A percentile compares a stretch with the other conserved stretches of the same genome.
Conservation (phyloP, 2,329 filamentous ascomycete species). For the Phaeomoniella chlamydospora region DNA sequence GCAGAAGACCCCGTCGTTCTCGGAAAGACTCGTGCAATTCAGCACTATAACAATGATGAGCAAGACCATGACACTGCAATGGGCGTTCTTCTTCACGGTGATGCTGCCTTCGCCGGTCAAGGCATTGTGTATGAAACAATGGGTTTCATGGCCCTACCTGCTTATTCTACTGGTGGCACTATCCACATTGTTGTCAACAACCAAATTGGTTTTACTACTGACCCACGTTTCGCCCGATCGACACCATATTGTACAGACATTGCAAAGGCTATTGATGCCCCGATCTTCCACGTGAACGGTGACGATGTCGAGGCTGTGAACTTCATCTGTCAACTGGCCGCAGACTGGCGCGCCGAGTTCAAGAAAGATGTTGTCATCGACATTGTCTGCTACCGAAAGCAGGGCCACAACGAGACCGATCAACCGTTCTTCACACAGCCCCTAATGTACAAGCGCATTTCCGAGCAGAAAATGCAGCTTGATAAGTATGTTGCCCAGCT, state of each 20-base stretch:
- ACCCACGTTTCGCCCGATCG: conserved; percentile 91
- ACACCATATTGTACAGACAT: conserved; percentile 99
- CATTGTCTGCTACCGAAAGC: conserved; percentile 96
- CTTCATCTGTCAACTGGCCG: conserved; percentile 91
- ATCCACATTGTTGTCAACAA: conserved; percentile 98
- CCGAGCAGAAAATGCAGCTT: conserved; percentile 67
- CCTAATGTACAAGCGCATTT: conserved; percentile 97
- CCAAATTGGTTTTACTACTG: conserved; percentile 98
- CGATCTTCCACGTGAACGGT: conserved; percentile 97
- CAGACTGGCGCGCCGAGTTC: conserved; percentile 97
- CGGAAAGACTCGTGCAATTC: conserved; percentile 92
- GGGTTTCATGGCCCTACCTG: conserved; percentile 88
- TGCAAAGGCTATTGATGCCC: conserved; percentile 95
- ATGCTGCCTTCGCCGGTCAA: conserved; percentile 91
- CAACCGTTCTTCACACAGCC: conserved; percentile 99
- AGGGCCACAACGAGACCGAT: conserved; percentile 98
- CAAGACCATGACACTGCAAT: conserved; percentile 77
- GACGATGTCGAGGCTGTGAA: conserved; percentile 98
- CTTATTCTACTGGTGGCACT: conserved; percentile 93
- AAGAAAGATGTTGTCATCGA: conserved; percentile 97
- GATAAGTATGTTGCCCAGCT: conserved; percentile 88
- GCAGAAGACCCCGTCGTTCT: conserved; percentile 96
- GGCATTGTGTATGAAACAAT: conserved; percentile 98
- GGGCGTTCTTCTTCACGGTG: conserved; percentile 91
- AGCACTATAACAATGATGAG: conserved; percentile 98